phyloP scores from a whole-genome alignment of 2,329 filamentous ascomycete species.

The Tolypocladium ovalisporum region DNA sequence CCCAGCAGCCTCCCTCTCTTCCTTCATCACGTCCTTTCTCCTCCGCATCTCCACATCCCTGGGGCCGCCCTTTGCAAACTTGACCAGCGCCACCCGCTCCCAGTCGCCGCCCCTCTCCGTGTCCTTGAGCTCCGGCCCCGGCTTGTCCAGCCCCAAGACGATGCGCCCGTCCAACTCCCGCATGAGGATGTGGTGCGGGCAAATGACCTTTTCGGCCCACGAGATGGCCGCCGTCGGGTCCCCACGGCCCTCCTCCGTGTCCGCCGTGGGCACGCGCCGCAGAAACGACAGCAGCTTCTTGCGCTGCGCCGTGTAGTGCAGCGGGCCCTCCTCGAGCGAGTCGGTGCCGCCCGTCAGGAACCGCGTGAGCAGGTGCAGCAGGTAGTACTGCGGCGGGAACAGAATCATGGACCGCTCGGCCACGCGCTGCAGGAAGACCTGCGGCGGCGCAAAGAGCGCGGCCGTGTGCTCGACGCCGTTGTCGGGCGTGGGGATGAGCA shows the following conservation, averaged over 20 bases:
- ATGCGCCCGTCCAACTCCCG: constrained; percentile 32
- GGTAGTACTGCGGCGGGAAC: constrained; percentile 81
- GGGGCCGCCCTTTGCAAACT: constrained; percentile 39
- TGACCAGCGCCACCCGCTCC: constrained; percentile 47
- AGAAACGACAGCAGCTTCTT: constrained; percentile 44
- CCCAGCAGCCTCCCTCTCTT: constrained; percentile 23
- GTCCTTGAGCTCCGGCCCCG: constrained; percentile 42
- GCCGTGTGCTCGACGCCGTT: constrained; percentile 57
- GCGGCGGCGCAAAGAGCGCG: constrained; percentile 63
- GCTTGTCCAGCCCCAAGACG: constrained; percentile 46
- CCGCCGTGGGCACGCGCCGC: constrained; percentile 27
- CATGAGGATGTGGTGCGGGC: constrained; percentile 37
- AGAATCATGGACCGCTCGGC: constrained; percentile 60
- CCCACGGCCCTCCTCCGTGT: constrained; percentile 23
- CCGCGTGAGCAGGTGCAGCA: constrained; percentile 47
- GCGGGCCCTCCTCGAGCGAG: constrained; percentile 13
- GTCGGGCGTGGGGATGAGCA: constrained; percentile 59
- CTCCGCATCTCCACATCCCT: constrained; percentile 40
- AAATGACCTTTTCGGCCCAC: constrained; percentile 53
- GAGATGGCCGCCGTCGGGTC: constrained; percentile 34
- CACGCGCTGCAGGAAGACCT: constrained; percentile 58
- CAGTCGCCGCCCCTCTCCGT: constrained; percentile 41
- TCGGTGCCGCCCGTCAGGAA: constrained; percentile 32
- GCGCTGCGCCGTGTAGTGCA: constrained; percentile 36
- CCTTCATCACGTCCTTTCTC: constrained; percentile 36